Conservation (phyloP, 192 early-diverging fungal genomes). For the Backusella macrospora region DNA sequence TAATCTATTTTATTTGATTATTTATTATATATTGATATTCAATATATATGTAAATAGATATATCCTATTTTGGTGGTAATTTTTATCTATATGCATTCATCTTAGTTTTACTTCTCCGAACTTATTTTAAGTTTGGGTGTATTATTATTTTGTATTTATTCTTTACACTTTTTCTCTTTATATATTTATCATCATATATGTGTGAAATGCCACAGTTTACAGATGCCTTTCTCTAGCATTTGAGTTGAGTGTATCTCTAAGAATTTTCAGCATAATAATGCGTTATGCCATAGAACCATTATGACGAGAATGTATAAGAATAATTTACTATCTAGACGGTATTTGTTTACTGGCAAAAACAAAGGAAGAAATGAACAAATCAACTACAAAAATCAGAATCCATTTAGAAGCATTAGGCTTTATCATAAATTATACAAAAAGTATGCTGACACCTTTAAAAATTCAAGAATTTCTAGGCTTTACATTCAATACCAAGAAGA, state of each 20-base stretch:
- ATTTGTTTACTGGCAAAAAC: constrained; percentile 14
- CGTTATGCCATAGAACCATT: constrained; percentile 22
- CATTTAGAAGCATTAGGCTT: not conserved
- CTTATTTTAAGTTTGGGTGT: no score
- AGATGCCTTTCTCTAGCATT: constrained; percentile 16
- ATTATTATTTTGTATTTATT: no score
- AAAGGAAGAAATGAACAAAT: not conserved
- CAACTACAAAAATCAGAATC: not conserved
- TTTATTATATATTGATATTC: no score
- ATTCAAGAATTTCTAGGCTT: constrained; percentile 19
- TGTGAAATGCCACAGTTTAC: no score
- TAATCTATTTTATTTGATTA: no score
- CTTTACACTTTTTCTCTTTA: no score
- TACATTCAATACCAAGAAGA: constrained; percentile 13
- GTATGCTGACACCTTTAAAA: not conserved
- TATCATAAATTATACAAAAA: not conserved
- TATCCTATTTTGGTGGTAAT: no score
- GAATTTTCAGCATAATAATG: constrained; percentile 21
- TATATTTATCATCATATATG: no score
- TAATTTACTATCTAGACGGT: constrained; percentile 20
- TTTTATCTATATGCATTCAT: no score
- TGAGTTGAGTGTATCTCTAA: constrained; percentile 11
- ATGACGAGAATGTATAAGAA: not conserved
- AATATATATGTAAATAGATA: no score
- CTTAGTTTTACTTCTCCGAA: no score